Conservation (phyloP, 352 stramenopile species). For the Saprolegnia parasitica region DNA sequence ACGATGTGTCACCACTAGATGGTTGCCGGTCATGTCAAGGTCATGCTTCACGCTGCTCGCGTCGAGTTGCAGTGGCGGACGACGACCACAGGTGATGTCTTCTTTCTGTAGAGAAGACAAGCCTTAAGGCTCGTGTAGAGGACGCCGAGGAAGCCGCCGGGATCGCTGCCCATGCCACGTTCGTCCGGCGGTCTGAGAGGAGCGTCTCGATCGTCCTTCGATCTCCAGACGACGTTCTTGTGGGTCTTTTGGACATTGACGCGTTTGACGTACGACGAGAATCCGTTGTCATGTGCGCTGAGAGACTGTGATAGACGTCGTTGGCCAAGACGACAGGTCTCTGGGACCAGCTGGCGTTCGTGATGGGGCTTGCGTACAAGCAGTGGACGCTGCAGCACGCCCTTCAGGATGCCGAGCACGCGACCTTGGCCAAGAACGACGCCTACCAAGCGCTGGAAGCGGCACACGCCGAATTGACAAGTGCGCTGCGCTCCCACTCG, state of each 20-base stretch:
- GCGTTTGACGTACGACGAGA: background rate
- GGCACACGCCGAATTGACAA: background rate
- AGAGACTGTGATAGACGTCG: background rate
- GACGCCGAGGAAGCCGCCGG: background rate
- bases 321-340: background rate
- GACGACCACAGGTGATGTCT: background rate
- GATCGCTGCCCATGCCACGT: background rate
- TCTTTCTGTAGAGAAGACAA: background rate
- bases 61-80: background rate
- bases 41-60: constrained; percentile 3
- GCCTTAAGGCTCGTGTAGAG: background rate
- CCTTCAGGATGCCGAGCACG: background rate
- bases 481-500: background rate
- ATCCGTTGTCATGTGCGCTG: background rate
- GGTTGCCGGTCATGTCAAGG: background rate
- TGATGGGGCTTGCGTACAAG: background rate
- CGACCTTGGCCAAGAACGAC: background rate
- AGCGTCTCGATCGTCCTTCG: background rate
- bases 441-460: background rate
- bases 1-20: background rate
- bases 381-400: background rate
- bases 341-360: background rate
- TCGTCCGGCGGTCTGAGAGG: background rate
- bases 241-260: background rate
- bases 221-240: background rate